These are phyloP conservation scores for Eucommia ulmoides DNA, from an alignment of 257 asterid genomes.

Conservation along the genomic window DNA sequence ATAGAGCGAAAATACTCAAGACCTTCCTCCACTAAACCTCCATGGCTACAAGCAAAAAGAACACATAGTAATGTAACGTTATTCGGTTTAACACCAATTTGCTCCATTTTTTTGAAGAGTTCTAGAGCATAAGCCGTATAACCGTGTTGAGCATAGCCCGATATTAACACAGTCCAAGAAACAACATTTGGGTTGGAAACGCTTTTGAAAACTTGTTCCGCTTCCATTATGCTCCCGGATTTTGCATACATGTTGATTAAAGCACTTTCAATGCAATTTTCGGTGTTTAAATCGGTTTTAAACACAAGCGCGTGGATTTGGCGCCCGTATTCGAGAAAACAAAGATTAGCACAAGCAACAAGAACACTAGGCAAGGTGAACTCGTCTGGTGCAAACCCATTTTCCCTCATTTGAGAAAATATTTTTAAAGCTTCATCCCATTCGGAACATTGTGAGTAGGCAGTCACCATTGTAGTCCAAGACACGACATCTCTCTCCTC, in stretches of 20 bases:
- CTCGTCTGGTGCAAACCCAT: conserved; percentile 29
- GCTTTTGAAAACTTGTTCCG: conserved; percentile 25
- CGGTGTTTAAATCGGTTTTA: conserved; percentile 24
- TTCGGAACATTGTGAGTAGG: conserved; percentile 29
- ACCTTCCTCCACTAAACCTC: conserved; percentile 44
- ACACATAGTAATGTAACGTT: conserved; percentile 37
- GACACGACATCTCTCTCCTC: conserved; percentile 30
- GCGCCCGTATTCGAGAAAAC: conserved; percentile 33
- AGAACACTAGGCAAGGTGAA: conserved; percentile 32
- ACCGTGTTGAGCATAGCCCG: conserved; percentile 49
- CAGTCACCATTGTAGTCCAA: conserved; percentile 37
- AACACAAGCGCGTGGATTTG: conserved; percentile 30
- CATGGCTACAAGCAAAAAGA: conserved; percentile 49
- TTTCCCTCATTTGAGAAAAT: conserved; percentile 36
- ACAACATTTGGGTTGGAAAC: conserved; percentile 34
- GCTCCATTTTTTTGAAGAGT: conserved; percentile 32
- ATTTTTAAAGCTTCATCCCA: conserved; percentile 29
- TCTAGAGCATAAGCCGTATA: conserved; percentile 22
- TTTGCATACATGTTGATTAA: conserved; percentile 48
- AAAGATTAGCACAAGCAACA: conserved; percentile 32
- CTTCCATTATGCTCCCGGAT: conserved; percentile 35
- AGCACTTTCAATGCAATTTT: conserved; percentile 30
- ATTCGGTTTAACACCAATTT: conserved; percentile 21
- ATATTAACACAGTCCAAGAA: conserved; percentile 38
- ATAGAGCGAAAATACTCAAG: conserved; percentile 28